These are phyloP conservation scores for Silene vulgaris DNA, from an alignment of 179 eudicot genomes.

Conservation along the genomic window DNA sequence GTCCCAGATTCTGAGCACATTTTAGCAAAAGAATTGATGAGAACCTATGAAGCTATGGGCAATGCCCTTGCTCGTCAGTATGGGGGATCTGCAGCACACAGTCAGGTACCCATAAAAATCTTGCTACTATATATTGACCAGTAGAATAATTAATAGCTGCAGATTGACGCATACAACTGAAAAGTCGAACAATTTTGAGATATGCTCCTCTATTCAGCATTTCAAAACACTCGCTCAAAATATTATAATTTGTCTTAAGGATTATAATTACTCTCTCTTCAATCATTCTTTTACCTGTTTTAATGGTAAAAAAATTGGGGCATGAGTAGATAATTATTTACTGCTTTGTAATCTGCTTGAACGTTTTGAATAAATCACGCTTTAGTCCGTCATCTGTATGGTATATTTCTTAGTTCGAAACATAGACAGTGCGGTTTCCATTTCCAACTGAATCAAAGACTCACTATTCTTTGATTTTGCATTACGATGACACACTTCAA, in stretches of 20 bases:
- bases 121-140: background rate
- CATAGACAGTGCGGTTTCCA: background rate
- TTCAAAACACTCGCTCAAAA: background rate
- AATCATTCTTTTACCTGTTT: too few species aligned
- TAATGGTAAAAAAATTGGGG: too few species aligned
- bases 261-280: background rate
- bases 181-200: background rate
- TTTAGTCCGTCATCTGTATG: background rate
- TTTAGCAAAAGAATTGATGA: conserved; percentile 37
- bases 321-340: background rate
- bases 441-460: background rate
- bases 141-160: background rate
- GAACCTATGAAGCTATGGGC: conserved; percentile 65
- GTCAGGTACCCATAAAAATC: conserved; percentile 41
- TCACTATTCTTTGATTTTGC: background rate
- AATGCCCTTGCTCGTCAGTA: conserved; percentile 74
- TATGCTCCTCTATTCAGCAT: background rate
- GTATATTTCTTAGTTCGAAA: background rate
- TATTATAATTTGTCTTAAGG: background rate
- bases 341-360: background rate
- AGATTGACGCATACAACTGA: background rate
- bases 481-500: too few species aligned
- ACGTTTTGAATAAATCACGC: background rate
- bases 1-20: conserved; percentile 39
- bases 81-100: conserved; percentile 86